phyloP scores from a whole-genome alignment of 179 eudicot species.

The Pouteria campechiana region DNA sequence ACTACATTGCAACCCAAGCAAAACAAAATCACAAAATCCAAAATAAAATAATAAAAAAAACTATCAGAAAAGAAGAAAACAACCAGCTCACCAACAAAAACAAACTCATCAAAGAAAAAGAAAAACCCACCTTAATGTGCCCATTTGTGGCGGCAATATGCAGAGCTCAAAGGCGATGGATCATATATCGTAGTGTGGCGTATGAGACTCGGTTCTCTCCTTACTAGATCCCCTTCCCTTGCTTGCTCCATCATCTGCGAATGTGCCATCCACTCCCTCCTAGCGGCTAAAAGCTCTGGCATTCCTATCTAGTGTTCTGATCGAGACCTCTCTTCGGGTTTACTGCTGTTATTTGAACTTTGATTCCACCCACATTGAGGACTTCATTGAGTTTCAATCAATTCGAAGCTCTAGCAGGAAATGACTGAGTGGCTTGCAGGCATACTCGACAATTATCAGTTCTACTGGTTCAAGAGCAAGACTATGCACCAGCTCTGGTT shows the following conservation, averaged over 20 bases:
- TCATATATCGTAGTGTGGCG: slow-evolving; percentile 38
- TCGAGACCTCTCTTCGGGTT: slow-evolving; percentile 90
- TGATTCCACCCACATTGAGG: slow-evolving; percentile 81
- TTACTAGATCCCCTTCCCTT: slow-evolving; percentile 15
- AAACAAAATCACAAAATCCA: too few species aligned
- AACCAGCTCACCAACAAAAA: neutral
- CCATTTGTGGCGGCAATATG: slow-evolving; percentile 86
- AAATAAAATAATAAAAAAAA: too few species aligned
- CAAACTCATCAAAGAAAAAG: neutral
- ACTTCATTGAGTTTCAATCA: slow-evolving; percentile 72
- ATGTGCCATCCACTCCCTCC: slow-evolving; percentile 70
- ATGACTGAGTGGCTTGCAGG: slow-evolving; percentile 88
- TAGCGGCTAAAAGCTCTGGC: slow-evolving; percentile 91
- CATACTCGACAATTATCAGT: slow-evolving; percentile 72
- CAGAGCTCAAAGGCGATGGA: slow-evolving; percentile 64
- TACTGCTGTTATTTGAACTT: slow-evolving; percentile 85
- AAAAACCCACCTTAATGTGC: slow-evolving; percentile 68
- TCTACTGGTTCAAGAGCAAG: slow-evolving; percentile 80
- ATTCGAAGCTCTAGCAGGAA: slow-evolving; percentile 80
- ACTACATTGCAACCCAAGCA: slow-evolving; percentile 1
- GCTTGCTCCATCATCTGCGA: slow-evolving; percentile 70
- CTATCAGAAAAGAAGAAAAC: slow-evolving; percentile 2
- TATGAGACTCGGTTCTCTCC: slow-evolving; percentile 32
- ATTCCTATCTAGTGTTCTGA: slow-evolving; percentile 87
- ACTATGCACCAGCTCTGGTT: slow-evolving; percentile 83